Base-by-base conservation (phyloP, 2,329 filamentous ascomycete species). In the Fusarium armeniacum region DNA sequence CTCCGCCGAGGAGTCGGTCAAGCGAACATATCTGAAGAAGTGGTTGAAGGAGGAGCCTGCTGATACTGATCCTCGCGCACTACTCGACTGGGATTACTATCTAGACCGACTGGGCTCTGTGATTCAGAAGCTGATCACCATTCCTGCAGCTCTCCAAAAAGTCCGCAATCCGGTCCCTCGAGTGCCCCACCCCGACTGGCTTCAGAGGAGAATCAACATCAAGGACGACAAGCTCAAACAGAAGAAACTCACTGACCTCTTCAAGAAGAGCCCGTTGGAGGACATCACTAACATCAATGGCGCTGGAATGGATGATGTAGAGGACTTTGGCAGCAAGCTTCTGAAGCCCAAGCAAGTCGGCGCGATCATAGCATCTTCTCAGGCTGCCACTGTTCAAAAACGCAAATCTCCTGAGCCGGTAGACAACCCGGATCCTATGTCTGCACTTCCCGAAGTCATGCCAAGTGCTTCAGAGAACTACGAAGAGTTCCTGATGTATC, bases 211-310 rank as follows among this genome's bases (percentile, higher is more conserved):
- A 55, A 98, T 99, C 80, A 93, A 96, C 72, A 91, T 91, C 79
- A 98, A 98, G 79, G 96, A 99, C 60, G 96, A 99, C 81, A 94
- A 91, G 78, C 91, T 98, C 85, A 97, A 99, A 83, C 96, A 99
- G 82, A 97, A 94, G 83, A 99, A 99, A 82, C 91, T 99, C 84
- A 99, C 95, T 0, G 96, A 98, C 76, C 84, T 99, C 76, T 85
- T 77, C 76, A 78, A 90, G 75, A 81, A 91, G 77, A 89, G 85
- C 46, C 91, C 93, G 0, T 79, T 97, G 26, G 87, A 89, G 15
- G 92, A 95, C 71, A 91, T 93, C 82, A 85, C 88, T 77, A 81
- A 97, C 87, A 78, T 85, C 79, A 88, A 79, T 73, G 87, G 78
- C 76, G 83, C 77, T 63, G 84, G 82, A 49, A 77, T 84, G 75